Conservation (phyloP, 805 yeast genomes). For the Candida mattraensis region DNA sequence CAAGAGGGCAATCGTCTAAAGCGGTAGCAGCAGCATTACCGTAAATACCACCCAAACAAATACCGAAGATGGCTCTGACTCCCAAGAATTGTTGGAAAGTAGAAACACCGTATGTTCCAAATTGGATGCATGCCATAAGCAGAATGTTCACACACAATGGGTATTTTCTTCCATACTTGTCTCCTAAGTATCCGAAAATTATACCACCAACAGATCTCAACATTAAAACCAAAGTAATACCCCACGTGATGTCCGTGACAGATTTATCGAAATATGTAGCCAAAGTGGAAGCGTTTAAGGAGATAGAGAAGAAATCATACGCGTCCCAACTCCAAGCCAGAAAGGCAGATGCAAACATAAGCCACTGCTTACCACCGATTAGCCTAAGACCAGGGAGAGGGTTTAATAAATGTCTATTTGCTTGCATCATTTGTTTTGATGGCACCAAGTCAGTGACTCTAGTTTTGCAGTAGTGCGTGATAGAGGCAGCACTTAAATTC, state of each 20-base stretch:
- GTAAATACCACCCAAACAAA: slow-evolving; percentile 56
- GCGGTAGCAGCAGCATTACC: slow-evolving; percentile 56
- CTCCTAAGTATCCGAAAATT: slow-evolving; percentile 59
- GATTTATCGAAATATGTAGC: slow-evolving; percentile 45
- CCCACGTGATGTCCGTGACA: slow-evolving; percentile 60
- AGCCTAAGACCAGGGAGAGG: slow-evolving; percentile 59
- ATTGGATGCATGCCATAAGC: slow-evolving; percentile 52
- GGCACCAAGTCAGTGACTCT: slow-evolving; percentile 54
- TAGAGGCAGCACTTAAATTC: slow-evolving; percentile 19
- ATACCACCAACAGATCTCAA: slow-evolving; percentile 66
- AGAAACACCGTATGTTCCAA: slow-evolving; percentile 62
- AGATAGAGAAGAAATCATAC: slow-evolving; percentile 59
- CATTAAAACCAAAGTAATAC: slow-evolving; percentile 67
- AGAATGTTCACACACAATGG: slow-evolving; percentile 49
- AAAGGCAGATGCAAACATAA: slow-evolving; percentile 52
- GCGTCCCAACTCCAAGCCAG: slow-evolving; percentile 68
- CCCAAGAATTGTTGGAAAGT: slow-evolving; percentile 59
- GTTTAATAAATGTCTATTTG: slow-evolving; percentile 48
- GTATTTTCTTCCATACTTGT: slow-evolving; percentile 60
- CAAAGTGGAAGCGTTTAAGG: slow-evolving; percentile 48
- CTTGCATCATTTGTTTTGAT: slow-evolving; percentile 37
- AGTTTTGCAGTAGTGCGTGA: slow-evolving; percentile 39
- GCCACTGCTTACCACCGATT: slow-evolving; percentile 56
- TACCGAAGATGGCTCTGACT: slow-evolving; percentile 62
- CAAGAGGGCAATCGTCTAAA: slow-evolving; percentile 51